Base-by-base conservation (phyloP, 768 basidiomycete genomes). In the Austroboletus eburneus region DNA sequence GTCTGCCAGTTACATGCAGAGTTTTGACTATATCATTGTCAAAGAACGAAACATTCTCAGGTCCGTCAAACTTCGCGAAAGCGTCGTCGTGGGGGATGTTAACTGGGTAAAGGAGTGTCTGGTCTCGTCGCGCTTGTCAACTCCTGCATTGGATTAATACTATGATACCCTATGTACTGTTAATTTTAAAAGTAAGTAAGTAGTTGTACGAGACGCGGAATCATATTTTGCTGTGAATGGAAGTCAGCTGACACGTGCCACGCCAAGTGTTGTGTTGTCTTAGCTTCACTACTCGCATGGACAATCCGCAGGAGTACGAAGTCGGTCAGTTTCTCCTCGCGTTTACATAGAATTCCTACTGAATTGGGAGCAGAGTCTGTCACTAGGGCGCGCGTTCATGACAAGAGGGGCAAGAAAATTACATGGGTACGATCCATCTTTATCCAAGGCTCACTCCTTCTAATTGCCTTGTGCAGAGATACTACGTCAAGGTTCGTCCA, bases 101-200 rank as follows among this genome's bases (percentile, higher is more conserved):
- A 58, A 65, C 16, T 91, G 87, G 87, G 77, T 91, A 33, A 92
- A 91, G 63, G 78, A 87, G 39, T 85, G 85, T 57, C 67, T 91
- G 24, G 75, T 87, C 49, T 75, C 83, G 14, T 81, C 83, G 13
- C 70, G 81, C 25, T 58, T 78, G 22, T 59, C 77, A 4, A 66
- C 69, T 35, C 61, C 69, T 4, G 49, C 50, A 37, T 37, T 42
- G 36, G 49, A 56, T 32, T 56, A 29, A 47, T 9, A 6, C 38
- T 16, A 17, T 9, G 4, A 5, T 12, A 33, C 35, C n/a, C 12
- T 8, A 42, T 47, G 17, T 42, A 42, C 43, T 47, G n/a, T n/a
- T n/a, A n/a, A n/a, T n/a, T n/a, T n/a, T n/a, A n/a, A n/a, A n/a
- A n/a, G n/a, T n/a, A n/a, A n/a, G n/a, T n/a, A n/a, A n/a, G n/a